Percentiles rank a stretch among this genome's conserved stretches.
These are phyloP conservation scores for Globisporangium parvum DNA, from an alignment of 352 stramenopile genomes.

Conservation along the genomic window DNA sequence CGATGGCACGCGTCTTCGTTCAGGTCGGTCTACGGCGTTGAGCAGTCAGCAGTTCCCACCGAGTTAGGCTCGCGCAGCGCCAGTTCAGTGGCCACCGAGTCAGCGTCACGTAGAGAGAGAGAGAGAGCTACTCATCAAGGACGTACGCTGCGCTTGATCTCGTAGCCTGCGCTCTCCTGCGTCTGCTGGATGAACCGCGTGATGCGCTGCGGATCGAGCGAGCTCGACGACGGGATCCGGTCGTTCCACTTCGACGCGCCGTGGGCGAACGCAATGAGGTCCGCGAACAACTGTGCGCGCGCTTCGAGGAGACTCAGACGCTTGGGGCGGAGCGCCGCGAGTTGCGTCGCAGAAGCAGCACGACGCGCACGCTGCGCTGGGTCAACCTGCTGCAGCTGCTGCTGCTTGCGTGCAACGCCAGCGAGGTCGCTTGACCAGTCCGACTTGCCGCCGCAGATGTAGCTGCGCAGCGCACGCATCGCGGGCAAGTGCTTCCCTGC, in stretches of 20 bases:
- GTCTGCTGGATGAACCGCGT: constrained; percentile 63
- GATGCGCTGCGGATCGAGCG: constrained; percentile 59
- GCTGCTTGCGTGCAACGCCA: constrained; percentile 8
- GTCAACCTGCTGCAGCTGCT: constrained; percentile 18
- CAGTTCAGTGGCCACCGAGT: constrained; percentile 6
- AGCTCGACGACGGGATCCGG: constrained; percentile 31
- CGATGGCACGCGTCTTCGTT: constrained; percentile 79
- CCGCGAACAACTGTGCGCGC: constrained; percentile 33
- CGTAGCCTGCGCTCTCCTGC: constrained; percentile 49
- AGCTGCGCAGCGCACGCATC: constrained; percentile 50
- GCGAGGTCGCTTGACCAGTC: constrained; percentile 51
- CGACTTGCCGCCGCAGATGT: constrained; percentile 53
- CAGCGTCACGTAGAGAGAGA: too few species aligned
- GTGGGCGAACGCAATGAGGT: constrained; percentile 58
- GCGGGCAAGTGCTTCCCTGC: constrained; percentile 41
- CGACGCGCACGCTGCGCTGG: not conserved
- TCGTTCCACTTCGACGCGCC: constrained; percentile 69
- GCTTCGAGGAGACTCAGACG: constrained; percentile 55
- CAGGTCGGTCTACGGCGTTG: constrained; percentile 52
- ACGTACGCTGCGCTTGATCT: constrained; percentile 55
- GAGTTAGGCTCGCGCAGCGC: not conserved
- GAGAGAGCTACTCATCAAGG: not conserved
- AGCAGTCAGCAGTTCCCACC: not conserved
- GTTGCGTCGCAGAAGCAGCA: constrained; percentile 9
- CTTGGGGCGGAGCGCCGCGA: constrained; percentile 22